Evolutionary conservation across 768 basidiomycete genomes (phyloP), one percentile per base, ranked within the genome.

Genomic region (Mycena latifolia): DNA sequence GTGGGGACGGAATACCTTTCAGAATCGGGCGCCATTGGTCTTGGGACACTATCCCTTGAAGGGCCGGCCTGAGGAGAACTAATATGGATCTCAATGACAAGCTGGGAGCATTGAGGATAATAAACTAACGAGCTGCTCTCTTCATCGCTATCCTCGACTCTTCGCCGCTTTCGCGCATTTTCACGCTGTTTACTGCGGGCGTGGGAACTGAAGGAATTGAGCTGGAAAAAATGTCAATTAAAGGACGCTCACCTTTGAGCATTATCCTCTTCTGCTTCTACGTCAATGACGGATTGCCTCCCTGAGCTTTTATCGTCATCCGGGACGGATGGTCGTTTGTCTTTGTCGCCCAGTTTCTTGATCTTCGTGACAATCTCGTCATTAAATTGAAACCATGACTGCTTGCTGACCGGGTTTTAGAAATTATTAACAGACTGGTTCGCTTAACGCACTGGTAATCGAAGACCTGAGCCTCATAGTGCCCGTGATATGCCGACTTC

Each of bases 341-440:
- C n/a, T 67, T 84, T 85, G 61, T 87, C 84, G 29, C 85, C 85
- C 5, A 90, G 79, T 28, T 82, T 78, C 53, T 86, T 80, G 60
- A 91, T 87, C 70, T 83, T 86, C 0, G 89, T 89, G 5, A 97
- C 94, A 5, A 78, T 77, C 75, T 98, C 97, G 73, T 99, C 97
- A 71, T 97, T 96, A 78, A 95, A 99, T 65, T 92, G 89, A 74
- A 90, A 96, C 96, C 97, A 99, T 20, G 89, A 83, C 43, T 84
- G 77, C 52, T 83, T 84, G 55, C 92, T 94, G 60, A 52, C 29
- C 54, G 43, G 55, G 47, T 22, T 47, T 73, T 46, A 73, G 63
- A 17, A 61, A 53, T n/a, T 22, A 4, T 52, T 14, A 11, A 17
- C 28, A 52, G 37, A 51, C 14, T 41, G 33, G 25, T 37, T 50